phyloP scores from a whole-genome alignment of 2,329 filamentous ascomycete genomes.

The Cryphonectria japonica region DNA sequence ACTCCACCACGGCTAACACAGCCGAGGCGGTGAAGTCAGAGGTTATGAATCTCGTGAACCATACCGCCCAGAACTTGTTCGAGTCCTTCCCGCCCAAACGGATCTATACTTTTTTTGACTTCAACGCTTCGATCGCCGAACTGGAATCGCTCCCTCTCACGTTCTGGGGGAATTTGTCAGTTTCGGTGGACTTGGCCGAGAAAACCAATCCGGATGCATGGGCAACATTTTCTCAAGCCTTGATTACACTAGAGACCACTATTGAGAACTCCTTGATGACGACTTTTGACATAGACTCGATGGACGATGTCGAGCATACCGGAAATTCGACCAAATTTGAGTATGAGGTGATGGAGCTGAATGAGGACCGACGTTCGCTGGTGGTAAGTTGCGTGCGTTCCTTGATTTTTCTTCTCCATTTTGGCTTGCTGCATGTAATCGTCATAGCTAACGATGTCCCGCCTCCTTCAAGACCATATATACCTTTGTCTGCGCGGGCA shows the following conservation, averaged over 20 bases:
- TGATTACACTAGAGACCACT: too few relatives aligned
- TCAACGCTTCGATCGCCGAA: background rate
- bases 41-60: background rate
- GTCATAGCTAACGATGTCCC: background rate
- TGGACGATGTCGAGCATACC: constrained; percentile 18
- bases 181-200: background rate
- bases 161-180: background rate
- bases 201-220: too few relatives aligned
- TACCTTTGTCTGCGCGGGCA: constrained; percentile 32
- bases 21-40: background rate
- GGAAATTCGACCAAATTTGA: constrained; percentile 20
- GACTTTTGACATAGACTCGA: constrained; percentile 32
- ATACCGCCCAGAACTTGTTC: background rate
- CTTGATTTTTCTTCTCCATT: background rate
- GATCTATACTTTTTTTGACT: background rate
- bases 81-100: background rate
- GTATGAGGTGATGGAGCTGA: constrained; percentile 16
- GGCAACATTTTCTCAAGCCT: too few relatives aligned
- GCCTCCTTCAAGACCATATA: constrained; percentile 30
- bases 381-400: constrained; percentile 26
- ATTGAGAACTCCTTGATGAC: constrained; percentile 31
- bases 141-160: background rate
- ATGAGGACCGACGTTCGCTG: constrained; percentile 23
- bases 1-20: background rate
- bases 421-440: background rate